Evolutionary conservation across 768 basidiomycete genomes (phyloP).

Genomic region (Lactarius pseudohatsudake): DNA sequence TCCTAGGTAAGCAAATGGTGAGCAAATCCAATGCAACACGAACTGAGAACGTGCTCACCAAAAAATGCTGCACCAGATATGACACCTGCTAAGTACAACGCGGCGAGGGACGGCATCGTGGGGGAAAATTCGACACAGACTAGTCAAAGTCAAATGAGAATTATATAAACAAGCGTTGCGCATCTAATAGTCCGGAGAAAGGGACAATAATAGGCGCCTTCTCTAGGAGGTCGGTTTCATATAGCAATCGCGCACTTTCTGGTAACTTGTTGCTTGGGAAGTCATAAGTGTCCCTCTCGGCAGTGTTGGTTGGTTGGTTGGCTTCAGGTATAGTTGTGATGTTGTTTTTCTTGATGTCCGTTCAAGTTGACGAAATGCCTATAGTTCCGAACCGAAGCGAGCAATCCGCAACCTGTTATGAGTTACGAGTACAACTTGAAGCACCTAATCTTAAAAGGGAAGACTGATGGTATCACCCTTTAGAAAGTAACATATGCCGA

Average conservation of each 20-base stretch:
- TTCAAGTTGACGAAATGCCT: background rate
- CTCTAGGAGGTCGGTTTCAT: background rate
- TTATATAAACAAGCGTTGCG: slow-evolving; percentile 8
- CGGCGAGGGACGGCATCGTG: slow-evolving; percentile 10
- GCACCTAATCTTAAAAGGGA: background rate
- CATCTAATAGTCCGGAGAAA: background rate
- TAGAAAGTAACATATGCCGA: background rate
- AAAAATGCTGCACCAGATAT: slow-evolving; percentile 12
- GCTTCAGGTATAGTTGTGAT: background rate
- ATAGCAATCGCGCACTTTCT: background rate
- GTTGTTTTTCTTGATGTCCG: slow-evolving; percentile 1
- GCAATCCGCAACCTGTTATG: background rate
- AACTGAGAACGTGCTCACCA: slow-evolving; percentile 7
- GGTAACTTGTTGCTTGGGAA: background rate
- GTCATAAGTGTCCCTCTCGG: background rate
- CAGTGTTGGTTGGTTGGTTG: background rate
- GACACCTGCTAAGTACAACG: slow-evolving; percentile 6
- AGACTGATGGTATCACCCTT: background rate
- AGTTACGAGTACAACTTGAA: background rate
- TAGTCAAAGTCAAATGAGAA: too few species aligned
- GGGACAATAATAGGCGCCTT: slow-evolving; percentile 5
- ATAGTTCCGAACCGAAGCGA: background rate
- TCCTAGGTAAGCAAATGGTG: slow-evolving; percentile 4
- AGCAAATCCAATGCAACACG: background rate
- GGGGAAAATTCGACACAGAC: background rate